Evolutionary conservation across 2,329 filamentous ascomycete species (phyloP).

Genomic region (Venturia effusa): DNA sequence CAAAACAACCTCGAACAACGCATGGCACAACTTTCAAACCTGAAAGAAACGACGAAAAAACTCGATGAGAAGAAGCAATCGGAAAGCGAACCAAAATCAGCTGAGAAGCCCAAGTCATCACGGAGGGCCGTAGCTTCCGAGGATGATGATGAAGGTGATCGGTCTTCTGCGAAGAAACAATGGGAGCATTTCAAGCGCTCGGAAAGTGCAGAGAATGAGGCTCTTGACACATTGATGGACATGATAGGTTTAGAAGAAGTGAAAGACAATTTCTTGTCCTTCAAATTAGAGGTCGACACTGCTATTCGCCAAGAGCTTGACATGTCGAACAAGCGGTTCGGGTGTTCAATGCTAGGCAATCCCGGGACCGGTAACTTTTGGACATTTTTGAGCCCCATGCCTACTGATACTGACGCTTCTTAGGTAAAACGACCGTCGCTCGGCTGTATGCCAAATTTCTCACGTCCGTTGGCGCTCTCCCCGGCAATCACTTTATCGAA

Average conservation of each 20-base stretch:
- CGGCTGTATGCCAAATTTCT: constrained; percentile 59
- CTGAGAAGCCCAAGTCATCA: neutral
- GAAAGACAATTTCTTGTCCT: constrained; percentile 50
- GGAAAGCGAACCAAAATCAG: neutral
- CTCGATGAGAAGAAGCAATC: neutral
- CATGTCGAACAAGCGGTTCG: constrained; percentile 48
- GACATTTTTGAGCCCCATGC: neutral
- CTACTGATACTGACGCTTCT: constrained; percentile 10
- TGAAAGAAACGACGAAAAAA: constrained; percentile 23
- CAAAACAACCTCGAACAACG: constrained; percentile 36
- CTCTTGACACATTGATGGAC: constrained; percentile 53
- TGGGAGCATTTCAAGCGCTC: constrained; percentile 51
- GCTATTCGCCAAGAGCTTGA: constrained; percentile 46
- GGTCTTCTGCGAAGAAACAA: constrained; percentile 33
- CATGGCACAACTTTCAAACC: constrained; percentile 33
- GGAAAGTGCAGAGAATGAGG: constrained; percentile 39
- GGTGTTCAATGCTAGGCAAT: constrained; percentile 56
- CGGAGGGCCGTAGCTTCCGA: neutral
- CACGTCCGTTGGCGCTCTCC: constrained; percentile 48
- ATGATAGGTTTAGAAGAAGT: constrained; percentile 64
- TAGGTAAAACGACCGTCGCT: constrained; percentile 66
- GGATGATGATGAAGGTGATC: neutral
- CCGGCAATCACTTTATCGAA: constrained; percentile 51
- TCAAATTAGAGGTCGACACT: constrained; percentile 54
- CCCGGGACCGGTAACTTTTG: constrained; percentile 54